Base-by-base conservation (phyloP, 2,329 filamentous ascomycete genomes). In the Xylariaceae sp. region DNA sequence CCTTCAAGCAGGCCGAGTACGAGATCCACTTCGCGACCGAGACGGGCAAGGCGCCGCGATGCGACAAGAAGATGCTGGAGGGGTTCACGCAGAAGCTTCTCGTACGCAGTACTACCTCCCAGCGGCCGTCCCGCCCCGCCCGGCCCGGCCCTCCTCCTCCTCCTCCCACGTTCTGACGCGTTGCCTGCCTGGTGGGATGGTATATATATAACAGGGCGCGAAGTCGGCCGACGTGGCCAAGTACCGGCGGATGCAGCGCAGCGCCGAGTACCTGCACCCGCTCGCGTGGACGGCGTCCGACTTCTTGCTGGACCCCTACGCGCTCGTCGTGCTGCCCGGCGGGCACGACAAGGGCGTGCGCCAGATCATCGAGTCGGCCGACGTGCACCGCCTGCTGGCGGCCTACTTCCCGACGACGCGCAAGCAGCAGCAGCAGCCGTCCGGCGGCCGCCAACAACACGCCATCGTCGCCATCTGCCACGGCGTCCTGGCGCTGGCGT, bases 311-410 rank as follows among this genome's bases (percentile, higher is more conserved):
- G 58, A 61, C 16, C 37, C 52, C 8, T 73, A 63, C 43, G 61
- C 68, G 37, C 57, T 73, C 17, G 60, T 72, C 26, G 61, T 71
- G 43, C 51, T 72, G 2, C 69, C 70, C 2, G 68, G 70, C 10
- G 68, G 70, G 4, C 70, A 74, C 44, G 69, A 74, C 15, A 72
- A 70, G 52, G 50, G 56, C 10, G 65, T 73, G 1, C 58, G 59
- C 1, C 68, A 73, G 44, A 51, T 73, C 36, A 65, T 74, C 39
- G 68, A 73, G 38, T 69, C 66, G 3, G 42, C 54, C 2, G 42
- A 47, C 5, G 59, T 70, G 4, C 68, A 72, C 33, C 47, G 45
- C 19, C 59, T 67, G 9, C 45, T 73, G 3, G 57, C 56, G 2
- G 53, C 56, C 12, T 72, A 66, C 48, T 72, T 72, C 39, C 67